phyloP scores from a whole-genome alignment of 1,139 yeast genomes.

The Saccharomyces pastorianus region DNA sequence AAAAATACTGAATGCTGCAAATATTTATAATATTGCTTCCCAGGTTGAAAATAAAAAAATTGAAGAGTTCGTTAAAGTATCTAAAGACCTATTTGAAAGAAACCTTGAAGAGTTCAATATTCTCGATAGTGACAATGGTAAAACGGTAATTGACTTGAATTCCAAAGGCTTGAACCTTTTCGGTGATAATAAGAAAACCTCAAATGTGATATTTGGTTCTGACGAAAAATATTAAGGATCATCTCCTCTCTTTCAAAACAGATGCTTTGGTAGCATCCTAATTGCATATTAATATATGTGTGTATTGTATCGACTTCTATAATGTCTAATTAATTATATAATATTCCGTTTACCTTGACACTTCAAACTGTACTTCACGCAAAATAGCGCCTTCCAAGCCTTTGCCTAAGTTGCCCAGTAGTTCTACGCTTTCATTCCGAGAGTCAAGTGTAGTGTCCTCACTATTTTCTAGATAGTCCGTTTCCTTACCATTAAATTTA shows the following conservation, averaged over 20 bases:
- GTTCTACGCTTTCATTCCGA: slow-evolving; percentile 43
- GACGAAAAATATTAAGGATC: not conserved
- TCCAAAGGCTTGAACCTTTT: not conserved
- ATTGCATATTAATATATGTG: not conserved
- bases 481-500: slow-evolving; percentile 39
- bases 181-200: not conserved
- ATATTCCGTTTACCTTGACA: not conserved
- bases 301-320: not conserved
- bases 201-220: not conserved
- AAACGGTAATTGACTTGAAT: not conserved
- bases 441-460: slow-evolving; percentile 22
- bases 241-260: not conserved
- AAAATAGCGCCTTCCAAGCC: slow-evolving; percentile 55
- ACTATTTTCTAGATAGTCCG: slow-evolving; percentile 26
- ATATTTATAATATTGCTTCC: not conserved
- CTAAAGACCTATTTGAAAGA: too few relatives aligned
- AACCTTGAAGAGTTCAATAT: not conserved
- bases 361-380: slow-evolving; percentile 38
- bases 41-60: not conserved
- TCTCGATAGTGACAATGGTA: not conserved
- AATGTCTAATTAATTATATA: not conserved
- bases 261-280: not conserved
- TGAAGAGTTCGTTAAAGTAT: not conserved
- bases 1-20: not conserved
- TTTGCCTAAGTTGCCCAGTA: slow-evolving; percentile 50